Conservation (phyloP, 768 basidiomycete species). For the Pleurotus citrinopileatus region DNA sequence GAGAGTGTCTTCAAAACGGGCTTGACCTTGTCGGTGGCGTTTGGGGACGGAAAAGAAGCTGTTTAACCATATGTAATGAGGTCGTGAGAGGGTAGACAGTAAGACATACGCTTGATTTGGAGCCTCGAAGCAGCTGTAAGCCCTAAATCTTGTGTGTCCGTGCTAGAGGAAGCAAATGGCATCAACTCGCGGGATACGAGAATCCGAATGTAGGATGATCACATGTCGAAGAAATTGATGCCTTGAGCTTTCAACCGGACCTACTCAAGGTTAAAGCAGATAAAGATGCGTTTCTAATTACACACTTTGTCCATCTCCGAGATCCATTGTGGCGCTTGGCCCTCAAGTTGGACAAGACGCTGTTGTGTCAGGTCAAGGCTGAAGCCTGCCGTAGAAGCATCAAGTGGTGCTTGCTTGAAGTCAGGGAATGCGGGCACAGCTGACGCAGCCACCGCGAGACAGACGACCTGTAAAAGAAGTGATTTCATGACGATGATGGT, state of each 20-base stretch:
- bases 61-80: conserved; percentile 21
- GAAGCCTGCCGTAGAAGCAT: conserved; percentile 45
- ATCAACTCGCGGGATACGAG: conserved; percentile 4
- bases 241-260: conserved; percentile 77
- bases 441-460: conserved; percentile 5
- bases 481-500: conserved; percentile 11
- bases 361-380: conserved; percentile 68
- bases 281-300: conserved; percentile 3
- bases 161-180: conserved; percentile 39
- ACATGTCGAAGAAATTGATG: conserved; percentile 87
- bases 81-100: conserved; percentile 14
- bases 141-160: conserved; percentile 68
- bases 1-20: conserved; percentile 67
- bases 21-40: conserved; percentile 53
- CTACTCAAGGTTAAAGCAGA: conserved; percentile 33
- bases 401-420: not conserved
- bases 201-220: conserved; percentile 21
- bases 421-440: not conserved
- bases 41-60: conserved; percentile 58
- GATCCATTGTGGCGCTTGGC: conserved; percentile 71
- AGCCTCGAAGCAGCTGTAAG: conserved; percentile 32
- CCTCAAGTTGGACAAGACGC: conserved; percentile 76
- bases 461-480: not conserved
- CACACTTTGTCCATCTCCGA: conserved; percentile 86
- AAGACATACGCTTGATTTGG: conserved; percentile 35